Evolutionary conservation across 345 rosid species (phyloP).

Genomic region (Durio zibethinus): DNA sequence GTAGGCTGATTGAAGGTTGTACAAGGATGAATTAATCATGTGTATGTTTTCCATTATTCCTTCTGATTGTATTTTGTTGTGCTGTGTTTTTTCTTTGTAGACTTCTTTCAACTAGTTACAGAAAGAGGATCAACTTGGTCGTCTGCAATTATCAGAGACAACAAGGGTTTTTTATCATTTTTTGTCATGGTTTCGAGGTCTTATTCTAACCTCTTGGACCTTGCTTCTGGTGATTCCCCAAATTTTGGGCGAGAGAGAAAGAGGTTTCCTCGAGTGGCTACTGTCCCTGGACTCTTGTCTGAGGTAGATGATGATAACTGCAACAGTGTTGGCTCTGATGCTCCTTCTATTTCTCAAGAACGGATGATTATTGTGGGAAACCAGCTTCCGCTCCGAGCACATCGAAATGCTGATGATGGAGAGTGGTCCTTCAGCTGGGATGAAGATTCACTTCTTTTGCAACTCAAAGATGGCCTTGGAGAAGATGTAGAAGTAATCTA

Average conservation of each 20-base stretch:
- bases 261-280: slow-evolving; percentile 87
- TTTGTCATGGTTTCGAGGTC: slow-evolving; percentile 78
- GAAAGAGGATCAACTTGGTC: slow-evolving; percentile 2
- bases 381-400: slow-evolving; percentile 81
- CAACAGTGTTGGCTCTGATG: slow-evolving; percentile 76
- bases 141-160: slow-evolving; percentile 8
- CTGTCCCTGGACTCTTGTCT: slow-evolving; percentile 76
- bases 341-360: slow-evolving; percentile 73
- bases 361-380: slow-evolving; percentile 87
- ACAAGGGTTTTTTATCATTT: slow-evolving; percentile 5
- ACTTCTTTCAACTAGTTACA: slow-evolving; percentile 14
- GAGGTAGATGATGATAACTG: slow-evolving; percentile 78
- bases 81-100: slow-evolving; percentile 12
- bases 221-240: slow-evolving; percentile 66
- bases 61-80: slow-evolving; percentile 2
- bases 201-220: slow-evolving; percentile 88
- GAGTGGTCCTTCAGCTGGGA: slow-evolving; percentile 81
- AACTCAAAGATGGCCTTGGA: slow-evolving; percentile 87
- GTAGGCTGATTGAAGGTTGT: background rate
- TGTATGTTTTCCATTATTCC: background rate
- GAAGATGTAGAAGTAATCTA: slow-evolving; percentile 88
- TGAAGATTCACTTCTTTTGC: slow-evolving; percentile 87
- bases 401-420: slow-evolving; percentile 42
- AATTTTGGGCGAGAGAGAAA: slow-evolving; percentile 57
- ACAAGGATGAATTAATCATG: background rate